Evolutionary conservation across 2,329 filamentous ascomycete species (phyloP), one percentile per base, ranked within the genome.

Genomic region (Sporothrix pallida): DNA sequence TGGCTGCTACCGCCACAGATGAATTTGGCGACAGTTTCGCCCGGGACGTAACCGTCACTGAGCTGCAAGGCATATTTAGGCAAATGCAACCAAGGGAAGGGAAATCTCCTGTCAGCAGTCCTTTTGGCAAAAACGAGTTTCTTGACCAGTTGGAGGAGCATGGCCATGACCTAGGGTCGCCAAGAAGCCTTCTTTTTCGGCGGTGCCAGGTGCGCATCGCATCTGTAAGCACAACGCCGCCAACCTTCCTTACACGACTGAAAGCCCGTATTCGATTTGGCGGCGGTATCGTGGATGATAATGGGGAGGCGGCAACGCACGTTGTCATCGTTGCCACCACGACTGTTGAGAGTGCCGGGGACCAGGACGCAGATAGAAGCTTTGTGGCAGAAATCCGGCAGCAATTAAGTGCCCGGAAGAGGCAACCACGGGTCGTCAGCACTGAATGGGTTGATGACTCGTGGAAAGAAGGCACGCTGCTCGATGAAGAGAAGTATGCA

Each of bases 11-110:
- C 2, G 93, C 92, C 76, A 86, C 92, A 1, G 96, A 99, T 80
- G 83, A 86, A 71, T 96, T 89, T 77, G 92, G 92, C 0, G 96
- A 99, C 80, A 95, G 94, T 79, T 98, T 93, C 81, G 87, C 90
- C 0, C 86, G 95, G 4, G 90, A 97, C 77, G 75, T 80, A 20
- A 77, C 77, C 2, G 75, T 75, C 3, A 78, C 78, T 2, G 81
- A 82, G 75, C 74, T 82, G 67, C 84, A 81, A 54, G 79, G 80
- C 2, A 79, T 90, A 0, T 76, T 91, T 37, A 75, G 75, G 0
- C 68, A 56, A 20, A 80, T 78, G 79, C 20, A 42, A 20, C 73
- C 81, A 20, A 44, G 76, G 77, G 12, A 68, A 75, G n/a, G 46
- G 44, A 1, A 67, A 78, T 37, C 31, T 37, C 31, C 31, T 37